Percentiles rank a stretch among this genome's conserved stretches.
phyloP scores from a whole-genome alignment of 2,329 filamentous ascomycete species.

The Zalaria sp. region DNA sequence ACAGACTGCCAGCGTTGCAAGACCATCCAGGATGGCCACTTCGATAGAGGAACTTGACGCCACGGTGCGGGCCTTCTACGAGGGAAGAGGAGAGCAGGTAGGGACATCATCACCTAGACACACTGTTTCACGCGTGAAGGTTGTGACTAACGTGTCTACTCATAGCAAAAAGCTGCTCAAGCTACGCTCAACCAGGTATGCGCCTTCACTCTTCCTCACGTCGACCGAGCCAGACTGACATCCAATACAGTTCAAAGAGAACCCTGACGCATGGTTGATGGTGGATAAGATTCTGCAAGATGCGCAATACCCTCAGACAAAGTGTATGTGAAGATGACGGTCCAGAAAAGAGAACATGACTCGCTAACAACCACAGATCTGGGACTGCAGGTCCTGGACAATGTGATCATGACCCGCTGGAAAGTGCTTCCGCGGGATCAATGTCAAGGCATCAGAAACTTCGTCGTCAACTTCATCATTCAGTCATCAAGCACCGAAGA shows the following conservation, averaged over 20 bases:
- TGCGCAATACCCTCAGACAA: constrained; percentile 86
- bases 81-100: constrained; percentile 88
- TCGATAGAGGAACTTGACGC: constrained; percentile 90
- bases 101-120: constrained; percentile 19
- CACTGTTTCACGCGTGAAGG: no score
- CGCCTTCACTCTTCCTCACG: neutral
- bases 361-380: constrained; percentile 47
- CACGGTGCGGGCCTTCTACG: constrained; percentile 93
- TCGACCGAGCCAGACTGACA: constrained; percentile 10
- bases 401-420: constrained; percentile 98
- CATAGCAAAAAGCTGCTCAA: constrained; percentile 90
- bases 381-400: constrained; percentile 90
- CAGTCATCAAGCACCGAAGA: constrained; percentile 85
- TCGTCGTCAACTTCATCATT: constrained; percentile 97
- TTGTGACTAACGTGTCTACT: neutral
- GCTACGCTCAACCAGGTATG: constrained; percentile 82
- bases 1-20: constrained; percentile 11
- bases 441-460: constrained; percentile 93
- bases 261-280: constrained; percentile 92
- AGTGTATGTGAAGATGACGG: constrained; percentile 52
- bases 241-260: constrained; percentile 77
- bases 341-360: neutral
- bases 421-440: constrained; percentile 93
- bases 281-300: constrained; percentile 95
- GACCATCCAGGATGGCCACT: constrained; percentile 39